Evolutionary conservation across 306 rosid genomes (phyloP), one percentile per base, ranked within the genome.

Genomic region (Quercus bicolor): DNA sequence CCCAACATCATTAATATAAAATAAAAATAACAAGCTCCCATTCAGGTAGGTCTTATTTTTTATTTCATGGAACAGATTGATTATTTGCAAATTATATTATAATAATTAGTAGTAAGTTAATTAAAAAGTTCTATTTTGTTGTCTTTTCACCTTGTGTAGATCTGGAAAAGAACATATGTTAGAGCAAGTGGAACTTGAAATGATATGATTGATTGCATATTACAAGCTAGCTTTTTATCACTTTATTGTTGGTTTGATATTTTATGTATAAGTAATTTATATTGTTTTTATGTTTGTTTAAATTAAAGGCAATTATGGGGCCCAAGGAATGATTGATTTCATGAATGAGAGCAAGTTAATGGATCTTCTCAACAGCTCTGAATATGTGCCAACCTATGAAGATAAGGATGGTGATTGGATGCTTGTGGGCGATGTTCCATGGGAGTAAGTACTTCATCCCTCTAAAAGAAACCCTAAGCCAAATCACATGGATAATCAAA

Each of bases 341-440:
- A 96, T 96, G 98, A 96, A 93, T 77, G 97, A 96, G 83, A 91
- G 97, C 80, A 96, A 96, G 90, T 84, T 96, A 91, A 96, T 96
- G 99, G 98, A 96, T 91, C 96, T 96, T 80, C 94, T 93, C 53
- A 93, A 93, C 89, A 96, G 98, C 69, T 91, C 97, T 86, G 98
- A 96, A 79, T 96, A 96, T 87, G 98, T 96, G 85, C 99, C 99
- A 74, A 87, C 90, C 85, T 96, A 96, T 91, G 97, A 96, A 86
- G 99, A 96, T 87, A 96, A 91, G 96, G 98, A 96, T 81, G 96
- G 99, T 20, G 99, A 96, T 69, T 96, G 99, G 99, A 96, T 96
- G 99, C 97, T 96, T 76, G 99, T 95, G 77, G 99, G 99, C 55
- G 99, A 95, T 88, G 99, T 95, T 84, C 99, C 99, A 34, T 95